A percentile compares a stretch with the other conserved stretches of the same genome.
Evolutionary conservation across 208 protist genomes (phyloP).

Genomic region (Leishmania amazonensis): DNA sequence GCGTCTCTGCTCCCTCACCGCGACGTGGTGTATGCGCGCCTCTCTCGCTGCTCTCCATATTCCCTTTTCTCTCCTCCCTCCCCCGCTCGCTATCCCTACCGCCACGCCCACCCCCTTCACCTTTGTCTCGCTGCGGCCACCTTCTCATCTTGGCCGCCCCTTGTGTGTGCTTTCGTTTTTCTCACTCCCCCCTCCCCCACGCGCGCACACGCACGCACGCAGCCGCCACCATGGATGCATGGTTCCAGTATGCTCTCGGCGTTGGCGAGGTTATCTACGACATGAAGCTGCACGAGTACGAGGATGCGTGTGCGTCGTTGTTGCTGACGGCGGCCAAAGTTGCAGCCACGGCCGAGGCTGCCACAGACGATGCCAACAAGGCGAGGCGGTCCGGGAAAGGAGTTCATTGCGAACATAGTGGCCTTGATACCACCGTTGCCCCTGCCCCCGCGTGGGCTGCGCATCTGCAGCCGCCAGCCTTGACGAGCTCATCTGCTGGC

Average conservation of each 20-base stretch:
- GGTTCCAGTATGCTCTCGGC: slow-evolving; percentile 51
- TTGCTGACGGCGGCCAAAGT: slow-evolving; percentile 12
- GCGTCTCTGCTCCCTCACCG: not conserved
- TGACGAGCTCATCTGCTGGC: not conserved
- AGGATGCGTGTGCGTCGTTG: slow-evolving; percentile 38
- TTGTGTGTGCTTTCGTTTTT: not conserved
- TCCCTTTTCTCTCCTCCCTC: not conserved
- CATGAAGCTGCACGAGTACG: slow-evolving; percentile 67
- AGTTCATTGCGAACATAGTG: not conserved
- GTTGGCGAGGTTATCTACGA: slow-evolving; percentile 52
- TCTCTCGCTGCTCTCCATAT: not conserved
- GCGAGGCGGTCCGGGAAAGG: not conserved
- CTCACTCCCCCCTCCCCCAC: not conserved
- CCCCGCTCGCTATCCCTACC: not conserved
- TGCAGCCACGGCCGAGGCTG: not conserved
- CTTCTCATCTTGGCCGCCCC: too few relatives aligned
- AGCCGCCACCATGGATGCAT: slow-evolving; percentile 36
- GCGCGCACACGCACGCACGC: not conserved
- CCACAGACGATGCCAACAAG: not conserved
- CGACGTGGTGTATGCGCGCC: not conserved
- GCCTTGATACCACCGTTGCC: not conserved
- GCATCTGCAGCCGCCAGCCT: not conserved
- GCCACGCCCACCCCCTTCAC: not conserved
- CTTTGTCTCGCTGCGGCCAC: too few relatives aligned
- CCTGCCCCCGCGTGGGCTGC: not conserved